Conservation (phyloP, 768 basidiomycete genomes). For the Suillus discolor region DNA sequence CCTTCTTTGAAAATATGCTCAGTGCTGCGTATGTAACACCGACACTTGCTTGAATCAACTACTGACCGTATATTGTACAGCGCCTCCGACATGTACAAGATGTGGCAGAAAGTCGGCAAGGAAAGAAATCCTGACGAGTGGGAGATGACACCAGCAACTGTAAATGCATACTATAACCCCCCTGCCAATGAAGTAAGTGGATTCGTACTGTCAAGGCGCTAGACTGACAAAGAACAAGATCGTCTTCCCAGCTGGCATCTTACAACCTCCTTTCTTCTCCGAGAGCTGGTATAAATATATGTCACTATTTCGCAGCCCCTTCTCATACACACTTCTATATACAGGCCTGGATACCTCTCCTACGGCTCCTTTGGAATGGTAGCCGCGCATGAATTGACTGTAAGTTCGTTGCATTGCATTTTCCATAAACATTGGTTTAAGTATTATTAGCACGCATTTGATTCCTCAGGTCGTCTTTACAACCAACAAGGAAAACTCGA, state of each 20-base stretch:
- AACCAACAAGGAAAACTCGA: conserved; percentile 87
- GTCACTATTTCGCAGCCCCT: background rate
- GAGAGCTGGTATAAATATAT: conserved; percentile 59
- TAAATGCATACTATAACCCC: conserved; percentile 89
- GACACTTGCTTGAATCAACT: background rate
- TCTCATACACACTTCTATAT: conserved; percentile 1
- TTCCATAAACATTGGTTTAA: background rate
- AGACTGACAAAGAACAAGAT: conserved; percentile 50
- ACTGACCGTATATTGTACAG: conserved; percentile 36
- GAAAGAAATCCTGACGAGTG: conserved; percentile 71
- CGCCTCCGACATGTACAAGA: conserved; percentile 59
- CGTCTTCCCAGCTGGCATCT: conserved; percentile 95
- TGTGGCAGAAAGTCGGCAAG: conserved; percentile 77
- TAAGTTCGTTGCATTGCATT: conserved; percentile 35
- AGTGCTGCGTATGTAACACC: conserved; percentile 49
- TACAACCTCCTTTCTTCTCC: conserved; percentile 91
- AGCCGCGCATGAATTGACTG: conserved; percentile 90
- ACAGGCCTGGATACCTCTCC: conserved; percentile 84
- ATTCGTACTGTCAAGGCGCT: background rate
- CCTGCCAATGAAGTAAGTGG: conserved; percentile 77
- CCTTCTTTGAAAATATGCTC: conserved; percentile 86
- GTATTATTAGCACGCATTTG: conserved; percentile 75
- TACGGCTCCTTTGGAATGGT: conserved; percentile 95
- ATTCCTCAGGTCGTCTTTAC: conserved; percentile 87
- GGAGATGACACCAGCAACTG: conserved; percentile 87